Base-by-base conservation (phyloP, 345 rosid genomes). In the Streptanthus diversifolius region DNA sequence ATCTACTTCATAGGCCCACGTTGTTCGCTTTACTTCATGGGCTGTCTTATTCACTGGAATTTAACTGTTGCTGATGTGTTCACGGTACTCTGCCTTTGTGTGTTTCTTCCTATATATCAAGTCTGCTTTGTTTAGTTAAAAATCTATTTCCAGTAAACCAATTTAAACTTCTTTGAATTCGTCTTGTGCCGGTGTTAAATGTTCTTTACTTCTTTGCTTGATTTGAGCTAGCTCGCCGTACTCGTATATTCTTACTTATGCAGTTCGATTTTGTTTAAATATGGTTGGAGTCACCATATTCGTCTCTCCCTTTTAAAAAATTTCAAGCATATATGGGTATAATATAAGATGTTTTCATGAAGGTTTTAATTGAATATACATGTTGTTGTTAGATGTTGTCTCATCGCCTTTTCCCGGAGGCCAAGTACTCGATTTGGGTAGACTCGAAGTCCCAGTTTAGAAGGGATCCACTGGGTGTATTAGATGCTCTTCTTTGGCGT, bases 391-490 rank as follows among this genome's bases (percentile, higher is more conserved):
- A 93, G 98, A 93, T 93, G 98, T 74, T 93, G 86, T 83, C 85
- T 0, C 98, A 93, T 80, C 96, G 96, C 6, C 96, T 93, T 59
- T 91, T 93, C 84, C 89, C 97, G 35, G 65, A 72, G 5, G 84
- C 93, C 6, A 86, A 83, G 83, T 91, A 86, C 75, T 91, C 97
- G 17, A 82, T 91, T 52, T 93, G 98, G 98, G 98, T 93, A 35
- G 98, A 93, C 74, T 93, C 98, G 5, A 93, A 93, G 80, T 91
- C 97, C 68, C 97, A 93, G 79, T 91, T 93, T 62, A 85, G 98
- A 71, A 93, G 97, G 77, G 98, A 93, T 37, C 97, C 98, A 70
- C 70, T 93, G 10, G 97, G 96, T 47, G 97, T 91, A 37, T 41
- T 91, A 58, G 97, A 93, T 68, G 92, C 96, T 29, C 95, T 93